phyloP scores from a whole-genome alignment of 2,329 filamentous ascomycete genomes.

The Aureobasidium sp. region DNA sequence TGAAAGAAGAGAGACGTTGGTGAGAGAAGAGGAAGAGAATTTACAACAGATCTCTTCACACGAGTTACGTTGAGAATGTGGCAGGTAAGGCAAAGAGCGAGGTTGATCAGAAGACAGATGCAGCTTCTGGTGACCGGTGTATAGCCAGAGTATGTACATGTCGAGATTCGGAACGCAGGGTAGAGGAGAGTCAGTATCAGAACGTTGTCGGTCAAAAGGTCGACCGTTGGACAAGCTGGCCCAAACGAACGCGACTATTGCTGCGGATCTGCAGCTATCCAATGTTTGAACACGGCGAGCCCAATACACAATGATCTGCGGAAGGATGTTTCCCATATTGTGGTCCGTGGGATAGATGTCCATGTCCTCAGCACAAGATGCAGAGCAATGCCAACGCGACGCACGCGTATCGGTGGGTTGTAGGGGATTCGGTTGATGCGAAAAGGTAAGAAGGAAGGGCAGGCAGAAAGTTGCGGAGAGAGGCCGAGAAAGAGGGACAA shows the following conservation, averaged over 20 bases:
- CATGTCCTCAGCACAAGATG: not conserved
- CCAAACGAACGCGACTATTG: not conserved
- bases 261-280: conserved; percentile 6
- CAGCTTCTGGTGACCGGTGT: not conserved
- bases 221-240: not conserved
- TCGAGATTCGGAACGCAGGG: not conserved
- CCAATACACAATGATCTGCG: not conserved
- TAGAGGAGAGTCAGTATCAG: not conserved
- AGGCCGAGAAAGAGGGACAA: not conserved
- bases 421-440: not conserved
- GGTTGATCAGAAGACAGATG: not conserved
- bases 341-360: not conserved
- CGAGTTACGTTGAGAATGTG: too few species aligned
- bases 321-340: not conserved
- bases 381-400: not conserved
- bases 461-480: not conserved
- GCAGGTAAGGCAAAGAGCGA: too few species aligned
- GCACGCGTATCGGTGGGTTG: not conserved
- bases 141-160: not conserved
- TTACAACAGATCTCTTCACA: too few species aligned
- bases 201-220: not conserved
- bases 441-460: not conserved
- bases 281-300: not conserved
- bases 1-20: too few species aligned
- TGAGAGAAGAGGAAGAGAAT: too few species aligned